These are phyloP conservation scores for Dalbergia cultrata DNA, from an alignment of 306 rosid species.

Conservation along the genomic window DNA sequence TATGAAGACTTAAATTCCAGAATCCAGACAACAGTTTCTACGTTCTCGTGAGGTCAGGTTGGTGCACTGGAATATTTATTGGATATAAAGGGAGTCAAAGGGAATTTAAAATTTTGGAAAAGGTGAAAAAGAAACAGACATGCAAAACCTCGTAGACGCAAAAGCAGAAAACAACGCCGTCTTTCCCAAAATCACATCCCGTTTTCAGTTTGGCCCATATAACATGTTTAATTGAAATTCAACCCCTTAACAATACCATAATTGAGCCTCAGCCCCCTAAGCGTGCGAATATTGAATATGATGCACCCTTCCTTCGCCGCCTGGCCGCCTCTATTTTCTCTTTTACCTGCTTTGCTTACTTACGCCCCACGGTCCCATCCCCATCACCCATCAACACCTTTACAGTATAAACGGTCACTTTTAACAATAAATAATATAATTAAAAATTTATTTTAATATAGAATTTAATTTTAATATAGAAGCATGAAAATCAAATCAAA, in stretches of 20 bases:
- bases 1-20: not conserved
- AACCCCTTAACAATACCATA: not conserved
- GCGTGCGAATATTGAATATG: not conserved
- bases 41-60: not conserved
- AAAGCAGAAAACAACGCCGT: slow-evolving; percentile 39
- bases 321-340: not conserved
- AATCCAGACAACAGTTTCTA: not conserved
- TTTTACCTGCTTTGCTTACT: not conserved
- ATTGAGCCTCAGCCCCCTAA: not conserved
- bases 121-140: slow-evolving; percentile 36
- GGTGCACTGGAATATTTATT: not conserved
- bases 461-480: too few species aligned
- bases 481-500: too few species aligned
- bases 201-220: not conserved
- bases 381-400: not conserved
- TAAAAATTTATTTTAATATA: not conserved
- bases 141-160: slow-evolving; percentile 35
- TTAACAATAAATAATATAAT: not conserved
- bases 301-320: not conserved
- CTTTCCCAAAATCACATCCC: not conserved
- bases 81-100: slow-evolving; percentile 27
- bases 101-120: slow-evolving; percentile 31
- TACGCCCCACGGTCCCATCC: not conserved
- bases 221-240: not conserved
- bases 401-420: not conserved